Base-by-base conservation (phyloP, 148 eudicot genomes). In the Rhododendron williamsianum region DNA sequence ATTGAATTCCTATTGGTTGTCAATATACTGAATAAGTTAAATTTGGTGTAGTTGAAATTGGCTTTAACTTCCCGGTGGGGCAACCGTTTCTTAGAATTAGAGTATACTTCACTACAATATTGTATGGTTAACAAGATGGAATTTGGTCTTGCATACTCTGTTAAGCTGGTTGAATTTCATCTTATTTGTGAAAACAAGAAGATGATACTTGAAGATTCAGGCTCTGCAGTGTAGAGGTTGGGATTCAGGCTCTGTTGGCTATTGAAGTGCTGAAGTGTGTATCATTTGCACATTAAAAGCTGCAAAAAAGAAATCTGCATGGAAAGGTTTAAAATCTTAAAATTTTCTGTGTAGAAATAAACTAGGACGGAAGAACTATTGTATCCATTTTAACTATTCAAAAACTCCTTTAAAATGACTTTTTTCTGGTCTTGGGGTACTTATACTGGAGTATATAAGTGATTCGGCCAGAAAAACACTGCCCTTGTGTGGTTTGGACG, bases 11-110 rank as follows among this genome's bases (percentile, higher is more conserved):
- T 60, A 79, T 79, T 76, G 25, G 51, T 43, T 79, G 81, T 79
- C 54, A 49, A 79, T 79, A 79, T 46, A 25, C 36, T 46, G 58
- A 79, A 48, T 79, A 49, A 79, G 81, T 79, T 79, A 38, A 79
- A 49, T 21, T 58, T 58, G 65, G 25, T 48, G 33, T 48, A 48
- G 60, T 48, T 48, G 36, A 48, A 78, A 78, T 78, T 78, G 58
- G 56, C 19, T 78, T 19, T 46, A 13, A 35, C 52, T 2, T 48
- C 33, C 3, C 4, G 2, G 35, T 78, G 38, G 58, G 81, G 80
- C 4, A 6, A 77, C 30, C n/a, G 4, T 77, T 77, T 76, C 48
- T 76, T 19, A 41, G 49, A 76, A 9, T 76, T 76, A 41, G 10
- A 38, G 36, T 36, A 7, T 7, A 18, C 78, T 36, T 74, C 10